A percentile compares a stretch with the other conserved stretches of the same genome.
Conservation (phyloP, 495 filamentous ascomycete species). For the Extremus antarcticus region DNA sequence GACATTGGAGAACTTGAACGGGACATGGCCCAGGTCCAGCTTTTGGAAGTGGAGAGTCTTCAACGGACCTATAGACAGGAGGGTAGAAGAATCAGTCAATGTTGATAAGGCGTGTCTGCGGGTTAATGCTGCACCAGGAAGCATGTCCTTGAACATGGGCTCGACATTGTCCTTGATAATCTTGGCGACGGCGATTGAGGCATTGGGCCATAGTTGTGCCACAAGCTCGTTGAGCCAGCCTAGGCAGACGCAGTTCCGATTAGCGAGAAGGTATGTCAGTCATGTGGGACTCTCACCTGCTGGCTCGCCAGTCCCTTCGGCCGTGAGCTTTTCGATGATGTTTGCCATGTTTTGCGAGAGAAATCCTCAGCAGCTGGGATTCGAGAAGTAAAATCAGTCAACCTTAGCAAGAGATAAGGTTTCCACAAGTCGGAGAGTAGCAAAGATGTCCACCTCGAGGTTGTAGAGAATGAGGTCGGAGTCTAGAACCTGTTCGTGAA, state of each 20-base stretch:
- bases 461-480: background rate
- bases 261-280: background rate
- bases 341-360: background rate
- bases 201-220: slow-evolving; percentile 37
- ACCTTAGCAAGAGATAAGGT: background rate
- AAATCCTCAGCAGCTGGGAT: background rate
- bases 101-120: no score
- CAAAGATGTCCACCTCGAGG: background rate
- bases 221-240: slow-evolving; percentile 38
- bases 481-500: background rate
- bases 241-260: background rate
- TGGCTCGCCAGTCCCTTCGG: slow-evolving; percentile 2
- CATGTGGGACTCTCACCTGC: background rate
- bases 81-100: background rate
- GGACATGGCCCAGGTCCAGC: slow-evolving; percentile 31
- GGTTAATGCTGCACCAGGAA: no score
- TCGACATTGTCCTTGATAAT: slow-evolving; percentile 33
- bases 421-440: background rate
- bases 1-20: slow-evolving; percentile 30
- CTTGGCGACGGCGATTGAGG: slow-evolving; percentile 27
- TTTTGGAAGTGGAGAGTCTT: slow-evolving; percentile 32
- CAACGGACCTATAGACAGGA: slow-evolving; percentile 19
- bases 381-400: background rate
- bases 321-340: slow-evolving; percentile 8
- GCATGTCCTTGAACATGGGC: slow-evolving; percentile 33